Evolutionary conservation across 1,139 yeast species (phyloP).

Genomic region (Nakaseomyces bracarensis): DNA sequence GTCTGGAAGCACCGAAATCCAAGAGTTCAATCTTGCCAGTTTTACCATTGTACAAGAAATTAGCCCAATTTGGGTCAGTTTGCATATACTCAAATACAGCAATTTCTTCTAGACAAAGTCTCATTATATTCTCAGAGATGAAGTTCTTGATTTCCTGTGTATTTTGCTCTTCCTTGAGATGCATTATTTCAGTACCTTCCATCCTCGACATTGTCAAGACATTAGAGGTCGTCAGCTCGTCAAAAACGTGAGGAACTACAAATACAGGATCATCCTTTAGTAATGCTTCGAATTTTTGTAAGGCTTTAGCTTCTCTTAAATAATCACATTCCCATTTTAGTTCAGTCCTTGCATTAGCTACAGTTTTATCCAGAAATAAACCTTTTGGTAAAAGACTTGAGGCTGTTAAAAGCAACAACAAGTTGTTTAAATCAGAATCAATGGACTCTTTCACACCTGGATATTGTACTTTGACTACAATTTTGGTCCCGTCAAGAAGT

Average conservation of each 20-base stretch:
- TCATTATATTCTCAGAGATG: constrained; percentile 82
- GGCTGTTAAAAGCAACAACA: constrained; percentile 74
- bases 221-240: constrained; percentile 68
- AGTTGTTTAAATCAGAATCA: constrained; percentile 85
- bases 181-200: constrained; percentile 76
- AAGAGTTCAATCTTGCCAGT: constrained; percentile 68
- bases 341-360: constrained; percentile 88
- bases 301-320: constrained; percentile 75
- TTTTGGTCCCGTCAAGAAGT: constrained; percentile 51
- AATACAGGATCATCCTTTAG: constrained; percentile 61
- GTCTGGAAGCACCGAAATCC: constrained; percentile 94
- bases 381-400: constrained; percentile 86
- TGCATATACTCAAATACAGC: constrained; percentile 88
- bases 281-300: constrained; percentile 57
- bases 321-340: constrained; percentile 98
- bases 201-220: constrained; percentile 86
- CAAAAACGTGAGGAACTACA: constrained; percentile 73
- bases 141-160: constrained; percentile 62
- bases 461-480: constrained; percentile 94
- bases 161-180: constrained; percentile 51
- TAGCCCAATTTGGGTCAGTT: constrained; percentile 99
- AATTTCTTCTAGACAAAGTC: constrained; percentile 77
- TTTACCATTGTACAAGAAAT: constrained; percentile 68
- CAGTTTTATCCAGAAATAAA: constrained; percentile 79
- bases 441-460: constrained; percentile 96